Evolutionary conservation across 1,284 basidiomycete species (phyloP).

Genomic region (Meripilus lineatus): DNA sequence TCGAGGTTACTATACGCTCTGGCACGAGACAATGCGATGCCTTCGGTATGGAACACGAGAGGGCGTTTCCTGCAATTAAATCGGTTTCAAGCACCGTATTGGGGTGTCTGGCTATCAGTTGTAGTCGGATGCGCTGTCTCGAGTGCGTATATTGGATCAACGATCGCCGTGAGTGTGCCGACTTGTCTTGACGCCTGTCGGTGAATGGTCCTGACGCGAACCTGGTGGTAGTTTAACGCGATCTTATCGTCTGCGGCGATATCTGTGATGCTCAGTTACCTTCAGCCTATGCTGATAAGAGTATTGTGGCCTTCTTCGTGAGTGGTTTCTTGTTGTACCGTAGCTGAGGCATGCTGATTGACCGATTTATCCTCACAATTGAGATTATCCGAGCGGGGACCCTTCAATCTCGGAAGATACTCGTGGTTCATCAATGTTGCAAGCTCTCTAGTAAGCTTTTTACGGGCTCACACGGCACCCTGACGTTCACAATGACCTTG

Average conservation of each 20-base stretch:
- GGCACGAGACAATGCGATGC: slow-evolving; percentile 49
- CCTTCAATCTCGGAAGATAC: slow-evolving; percentile 49
- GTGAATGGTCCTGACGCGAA: background rate
- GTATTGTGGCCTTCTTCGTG: slow-evolving; percentile 55
- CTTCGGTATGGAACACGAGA: slow-evolving; percentile 20
- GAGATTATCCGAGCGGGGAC: slow-evolving; percentile 44
- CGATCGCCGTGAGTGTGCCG: slow-evolving; percentile 42
- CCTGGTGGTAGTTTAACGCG: slow-evolving; percentile 41
- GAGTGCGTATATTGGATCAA: slow-evolving; percentile 54
- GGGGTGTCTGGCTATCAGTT: slow-evolving; percentile 53
- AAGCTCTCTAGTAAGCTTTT: slow-evolving; percentile 37
- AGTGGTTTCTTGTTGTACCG: background rate
- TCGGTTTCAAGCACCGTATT: slow-evolving; percentile 49
- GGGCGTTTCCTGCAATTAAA: slow-evolving; percentile 53
- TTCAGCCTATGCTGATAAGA: slow-evolving; percentile 54
- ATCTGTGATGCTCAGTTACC: slow-evolving; percentile 54
- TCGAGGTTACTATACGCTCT: slow-evolving; percentile 54
- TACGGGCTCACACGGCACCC: background rate
- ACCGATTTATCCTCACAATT: background rate
- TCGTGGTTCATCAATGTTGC: slow-evolving; percentile 49
- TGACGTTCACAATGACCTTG: background rate
- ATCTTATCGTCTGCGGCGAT: slow-evolving; percentile 54
- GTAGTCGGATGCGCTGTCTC: slow-evolving; percentile 50
- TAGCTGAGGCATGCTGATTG: too few species aligned
- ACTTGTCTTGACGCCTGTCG: slow-evolving; percentile 4